Conservation (phyloP, 148 eudicot species). For the Vaccinium corymbosum region DNA sequence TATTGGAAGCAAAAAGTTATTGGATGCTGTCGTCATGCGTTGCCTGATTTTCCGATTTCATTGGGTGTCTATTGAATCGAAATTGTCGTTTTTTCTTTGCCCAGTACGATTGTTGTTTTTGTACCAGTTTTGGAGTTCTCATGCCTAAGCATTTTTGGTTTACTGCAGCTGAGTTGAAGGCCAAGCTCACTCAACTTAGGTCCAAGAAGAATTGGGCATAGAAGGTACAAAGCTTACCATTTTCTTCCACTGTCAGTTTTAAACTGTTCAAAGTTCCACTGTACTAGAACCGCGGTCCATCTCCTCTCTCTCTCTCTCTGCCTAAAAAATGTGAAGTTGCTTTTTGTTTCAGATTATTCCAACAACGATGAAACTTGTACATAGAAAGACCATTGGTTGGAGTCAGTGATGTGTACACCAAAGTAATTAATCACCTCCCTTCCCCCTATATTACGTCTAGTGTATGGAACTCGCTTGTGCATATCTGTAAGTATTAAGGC, state of each 20-base stretch:
- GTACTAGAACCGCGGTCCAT: neutral
- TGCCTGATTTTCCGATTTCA: neutral
- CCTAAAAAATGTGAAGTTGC: neutral
- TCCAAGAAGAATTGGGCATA: slow-evolving; percentile 85
- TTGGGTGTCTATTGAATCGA: neutral
- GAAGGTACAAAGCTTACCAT: slow-evolving; percentile 32
- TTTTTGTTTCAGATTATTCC: neutral
- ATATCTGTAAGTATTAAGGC: slow-evolving; percentile 13
- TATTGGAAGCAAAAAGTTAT: neutral
- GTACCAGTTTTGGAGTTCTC: neutral
- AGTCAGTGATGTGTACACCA: neutral
- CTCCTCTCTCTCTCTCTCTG: neutral
- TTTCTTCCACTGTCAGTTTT: neutral
- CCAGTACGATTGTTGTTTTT: neutral
- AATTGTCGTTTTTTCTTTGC: neutral
- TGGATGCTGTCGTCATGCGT: neutral
- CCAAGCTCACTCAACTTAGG: slow-evolving; percentile 74
- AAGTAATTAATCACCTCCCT: neutral
- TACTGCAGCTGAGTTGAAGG: slow-evolving; percentile 78
- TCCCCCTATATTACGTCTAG: neutral
- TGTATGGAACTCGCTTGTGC: slow-evolving; percentile 21
- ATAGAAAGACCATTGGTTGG: slow-evolving; percentile 13
- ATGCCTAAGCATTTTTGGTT: neutral
- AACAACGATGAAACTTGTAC: neutral
- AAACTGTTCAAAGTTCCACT: neutral